Base-by-base conservation (phyloP, 441 rosid genomes). In the Hura crepitans region DNA sequence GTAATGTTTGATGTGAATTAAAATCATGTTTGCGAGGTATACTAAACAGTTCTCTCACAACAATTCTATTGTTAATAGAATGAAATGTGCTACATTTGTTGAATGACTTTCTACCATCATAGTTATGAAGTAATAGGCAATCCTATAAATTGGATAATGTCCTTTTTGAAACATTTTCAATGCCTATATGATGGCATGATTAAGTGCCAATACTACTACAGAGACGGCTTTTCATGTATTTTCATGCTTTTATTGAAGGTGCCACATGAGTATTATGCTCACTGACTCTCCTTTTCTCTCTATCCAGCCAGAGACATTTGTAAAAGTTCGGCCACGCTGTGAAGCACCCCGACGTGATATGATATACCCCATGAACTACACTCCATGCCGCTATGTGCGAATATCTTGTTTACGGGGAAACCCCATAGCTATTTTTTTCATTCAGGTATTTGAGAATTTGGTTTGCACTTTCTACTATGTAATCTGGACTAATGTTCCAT, bases 341-440 rank as follows among this genome's bases (percentile, higher is more conserved):
- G 97, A 91, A 84, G 97, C 95, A 53, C 97, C 97, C 69, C 91
- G 97, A 47, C 92, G 95, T 54, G 95, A 91, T 78, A 83, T 91
- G 90, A 81, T 83, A 73, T 91, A 89, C 72, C 91, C 88, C 62
- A 79, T 81, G 85, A 89, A 89, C 80, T 91, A 91, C 80, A 83
- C 85, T 76, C 95, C 97, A 64, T 89, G 93, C 72, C 85, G 93
- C 72, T 91, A 86, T 54, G 93, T 91, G 31, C 81, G 93, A 66
- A 87, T 91, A 81, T 89, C 97, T 73, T 91, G 97, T 76, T 77
- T 91, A 76, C 86, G 97, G 45, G 97, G 97, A 77, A 91, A 83
- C 76, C 97, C 97, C 27, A 91, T 91, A 63, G 97, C 97, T 54
- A 78, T 91, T 77, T 91, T 91, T 78, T 91, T 91, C 75, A 84